These are phyloP conservation scores for Luffa acutangula DNA, from an alignment of 306 rosid genomes.

Conservation along the genomic window DNA sequence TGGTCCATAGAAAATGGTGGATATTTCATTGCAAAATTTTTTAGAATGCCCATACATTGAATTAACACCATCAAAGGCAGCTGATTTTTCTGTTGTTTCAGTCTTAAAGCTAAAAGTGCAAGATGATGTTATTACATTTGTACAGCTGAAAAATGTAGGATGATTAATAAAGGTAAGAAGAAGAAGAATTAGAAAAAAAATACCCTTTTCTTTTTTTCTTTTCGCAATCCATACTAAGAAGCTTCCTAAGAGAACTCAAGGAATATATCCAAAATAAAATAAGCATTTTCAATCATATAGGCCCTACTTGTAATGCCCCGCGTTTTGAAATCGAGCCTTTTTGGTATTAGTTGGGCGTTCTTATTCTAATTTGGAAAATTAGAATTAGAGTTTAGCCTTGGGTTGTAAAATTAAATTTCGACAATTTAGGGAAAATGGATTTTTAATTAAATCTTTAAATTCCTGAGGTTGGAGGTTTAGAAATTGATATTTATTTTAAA, in stretches of 20 bases:
- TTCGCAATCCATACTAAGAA: not conserved
- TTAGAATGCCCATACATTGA: not conserved
- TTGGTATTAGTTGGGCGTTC: too few species aligned
- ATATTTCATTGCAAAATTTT: not conserved
- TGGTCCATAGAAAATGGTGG: not conserved
- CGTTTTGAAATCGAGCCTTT: too few species aligned
- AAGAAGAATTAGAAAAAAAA: too few species aligned
- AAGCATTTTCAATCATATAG: conserved; percentile 45
- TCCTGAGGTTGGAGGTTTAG: too few species aligned
- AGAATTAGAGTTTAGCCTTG: too few species aligned
- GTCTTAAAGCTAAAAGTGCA: not conserved
- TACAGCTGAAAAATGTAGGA: not conserved
- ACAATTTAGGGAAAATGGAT: too few species aligned
- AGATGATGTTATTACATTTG: too few species aligned
- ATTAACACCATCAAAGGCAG: not conserved
- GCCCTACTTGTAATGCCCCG: too few species aligned
- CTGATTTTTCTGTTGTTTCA: not conserved
- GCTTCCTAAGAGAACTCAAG: not conserved
- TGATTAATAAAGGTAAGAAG: not conserved
- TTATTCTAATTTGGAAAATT: too few species aligned
- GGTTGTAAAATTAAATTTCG: too few species aligned
- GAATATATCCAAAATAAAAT: not conserved
- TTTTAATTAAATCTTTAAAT: too few species aligned
- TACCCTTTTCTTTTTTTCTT: not conserved
- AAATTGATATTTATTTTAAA: too few species aligned